Conservation (phyloP, 805 yeast genomes). For the Zygoascus flipseniorum region DNA sequence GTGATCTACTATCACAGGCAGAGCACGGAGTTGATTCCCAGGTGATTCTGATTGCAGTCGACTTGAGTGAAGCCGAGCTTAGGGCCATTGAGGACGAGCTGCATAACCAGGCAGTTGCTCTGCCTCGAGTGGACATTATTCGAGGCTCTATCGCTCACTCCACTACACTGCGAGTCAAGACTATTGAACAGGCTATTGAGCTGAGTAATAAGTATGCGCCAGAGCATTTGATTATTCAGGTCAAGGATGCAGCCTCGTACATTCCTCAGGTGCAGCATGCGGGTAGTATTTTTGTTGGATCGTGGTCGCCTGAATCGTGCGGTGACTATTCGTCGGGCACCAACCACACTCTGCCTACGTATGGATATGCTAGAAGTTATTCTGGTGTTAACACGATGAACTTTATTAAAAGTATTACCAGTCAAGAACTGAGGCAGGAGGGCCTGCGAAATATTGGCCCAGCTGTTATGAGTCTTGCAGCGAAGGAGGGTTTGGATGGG, state of each 20-base stretch:
- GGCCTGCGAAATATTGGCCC: constrained; percentile 88
- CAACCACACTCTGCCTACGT: constrained; percentile 96
- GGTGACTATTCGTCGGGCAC: constrained; percentile 99
- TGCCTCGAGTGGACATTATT: constrained; percentile 91
- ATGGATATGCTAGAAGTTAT: constrained; percentile 96
- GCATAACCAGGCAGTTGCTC: constrained; percentile 66
- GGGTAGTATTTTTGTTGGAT: constrained; percentile 94
- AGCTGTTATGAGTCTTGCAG: constrained; percentile 94
- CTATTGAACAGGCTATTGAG: constrained; percentile 73
- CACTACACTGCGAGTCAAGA: constrained; percentile 59
- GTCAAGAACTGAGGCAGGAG: constrained; percentile 79
- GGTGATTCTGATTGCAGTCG: constrained; percentile 83
- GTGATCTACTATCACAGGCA: constrained; percentile 93
- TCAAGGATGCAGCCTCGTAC: constrained; percentile 64
- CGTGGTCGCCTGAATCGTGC: constrained; percentile 93
- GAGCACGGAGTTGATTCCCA: constrained; percentile 99
- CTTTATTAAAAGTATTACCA: constrained; percentile 89
- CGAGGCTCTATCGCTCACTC: constrained; percentile 91
- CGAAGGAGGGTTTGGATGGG: constrained; percentile 93
- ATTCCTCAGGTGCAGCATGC: constrained; percentile 80
- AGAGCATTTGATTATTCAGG: constrained; percentile 91
- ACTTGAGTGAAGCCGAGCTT: constrained; percentile 50
- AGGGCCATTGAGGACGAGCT: constrained; percentile 73
- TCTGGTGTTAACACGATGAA: constrained; percentile 96
- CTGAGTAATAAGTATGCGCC: constrained; percentile 92